phyloP scores from a whole-genome alignment of 371 early-diverging fungal genomes.

The Haplosporangium sp. region DNA sequence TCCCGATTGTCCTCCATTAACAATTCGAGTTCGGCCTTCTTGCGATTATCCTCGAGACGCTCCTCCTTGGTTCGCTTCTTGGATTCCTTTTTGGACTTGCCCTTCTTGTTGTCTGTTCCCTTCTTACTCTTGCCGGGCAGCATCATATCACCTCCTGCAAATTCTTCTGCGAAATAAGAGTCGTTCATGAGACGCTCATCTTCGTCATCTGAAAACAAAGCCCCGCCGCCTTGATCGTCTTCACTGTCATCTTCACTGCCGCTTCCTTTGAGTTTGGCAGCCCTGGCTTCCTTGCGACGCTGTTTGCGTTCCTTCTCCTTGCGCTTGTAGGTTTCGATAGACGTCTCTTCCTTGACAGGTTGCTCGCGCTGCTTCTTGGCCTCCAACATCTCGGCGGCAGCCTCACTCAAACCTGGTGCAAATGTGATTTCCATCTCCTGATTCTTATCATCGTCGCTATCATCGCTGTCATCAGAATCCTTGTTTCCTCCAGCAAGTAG shows the following conservation, averaged over 20 bases:
- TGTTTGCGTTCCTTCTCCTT: constrained; percentile 85
- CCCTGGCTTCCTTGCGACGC: constrained; percentile 67
- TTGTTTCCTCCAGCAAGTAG: constrained; percentile 67
- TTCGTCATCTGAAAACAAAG: constrained; percentile 62
- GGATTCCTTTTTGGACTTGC: constrained; percentile 60
- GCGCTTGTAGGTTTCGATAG: constrained; percentile 84
- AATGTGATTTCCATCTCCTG: constrained; percentile 97
- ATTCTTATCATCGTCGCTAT: constrained; percentile 60
- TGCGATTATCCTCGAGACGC: constrained; percentile 65
- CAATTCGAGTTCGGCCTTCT: constrained; percentile 88
- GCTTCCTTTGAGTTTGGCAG: constrained; percentile 44
- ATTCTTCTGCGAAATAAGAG: constrained; percentile 75
- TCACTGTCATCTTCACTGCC: constrained; percentile 53
- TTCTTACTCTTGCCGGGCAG: constrained; percentile 53
- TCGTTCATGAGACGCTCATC: constrained; percentile 72
- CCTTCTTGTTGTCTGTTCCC: constrained; percentile 48
- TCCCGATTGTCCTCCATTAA: constrained; percentile 75
- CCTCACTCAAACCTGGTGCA: constrained; percentile 89
- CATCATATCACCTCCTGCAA: constrained; percentile 65
- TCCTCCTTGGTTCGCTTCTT: constrained; percentile 71
- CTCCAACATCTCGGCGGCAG: constrained; percentile 67
- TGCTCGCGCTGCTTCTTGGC: constrained; percentile 61
- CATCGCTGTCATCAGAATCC: constrained; percentile 61
- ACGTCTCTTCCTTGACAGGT: constrained; percentile 74
- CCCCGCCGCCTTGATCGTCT: constrained; percentile 55